Evolutionary conservation across 768 basidiomycete species (phyloP), one percentile per base, ranked within the genome.

Genomic region (Hypsizygus marmoreus): DNA sequence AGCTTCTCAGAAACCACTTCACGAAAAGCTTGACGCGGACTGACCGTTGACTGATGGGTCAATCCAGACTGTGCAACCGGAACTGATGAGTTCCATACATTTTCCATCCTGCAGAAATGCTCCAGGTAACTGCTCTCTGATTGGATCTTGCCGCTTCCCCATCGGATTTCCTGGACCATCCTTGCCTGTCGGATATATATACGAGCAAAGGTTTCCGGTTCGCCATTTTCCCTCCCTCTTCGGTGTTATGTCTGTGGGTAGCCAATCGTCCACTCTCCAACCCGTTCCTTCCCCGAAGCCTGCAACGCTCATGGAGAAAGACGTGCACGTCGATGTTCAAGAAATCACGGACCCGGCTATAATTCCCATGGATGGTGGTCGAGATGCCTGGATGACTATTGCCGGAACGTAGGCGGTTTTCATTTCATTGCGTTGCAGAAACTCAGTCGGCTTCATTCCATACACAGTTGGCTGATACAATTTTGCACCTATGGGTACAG

Each of bases 401-500:
- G 45, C 58, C 20, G 74, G 72, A 51, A 72, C 70, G 76, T 78
- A 54, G 49, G 76, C 66, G 19, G 11, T 24, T 38, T 17, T 43
- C 35, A 11, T 14, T 9, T 16, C n/a, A 30, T 14, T 16, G 23
- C 22, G 32, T 20, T 24, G 36, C 25, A 23, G 16, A 7, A 26
- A 23, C 19, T 42, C 7, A 26, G 23, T 42, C 24, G 19, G 24
- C n/a, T 22, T 28, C 43, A 44, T 4, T 41, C 22, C 20, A 24
- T 22, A 6, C 17, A 25, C 41, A 74, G 71, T 5, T 75, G 71
- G 71, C 54, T 74, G 53, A 58, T 72, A 17, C 67, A 73, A 52
- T 76, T 76, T 40, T 73, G 72, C 53, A 75, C 74, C 3, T 73
- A 75, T 45, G 75, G 76, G 67, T 73, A 47, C 17, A 61, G 40